Evolutionary conservation across 768 basidiomycete species (phyloP), one percentile per base, ranked within the genome.

Genomic region (Phlegmacium glaucopus): DNA sequence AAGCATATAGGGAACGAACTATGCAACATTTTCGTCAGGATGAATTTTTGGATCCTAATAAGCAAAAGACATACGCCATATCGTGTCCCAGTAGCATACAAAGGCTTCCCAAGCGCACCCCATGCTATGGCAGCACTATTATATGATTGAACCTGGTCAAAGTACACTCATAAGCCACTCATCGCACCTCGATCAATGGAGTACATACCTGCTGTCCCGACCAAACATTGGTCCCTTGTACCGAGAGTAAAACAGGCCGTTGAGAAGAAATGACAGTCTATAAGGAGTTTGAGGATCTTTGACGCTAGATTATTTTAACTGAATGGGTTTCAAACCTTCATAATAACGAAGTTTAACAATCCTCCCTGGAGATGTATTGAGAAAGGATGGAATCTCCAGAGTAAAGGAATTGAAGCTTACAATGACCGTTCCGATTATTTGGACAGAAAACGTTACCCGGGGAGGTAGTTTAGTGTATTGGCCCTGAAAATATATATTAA

Each of bases 391-490:
- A n/a, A 54, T 39, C 18, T 38, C 15, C 26, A 7, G 25, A 15
- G 17, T 17, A 9, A 10, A 25, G 15, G 15, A n/a, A 11, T 18
- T 11, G 2, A 9, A 22, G 45, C 62, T 25, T 53, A 76, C 76
- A 22, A 83, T 65, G 29, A 83, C 61, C 11, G 80, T 74, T 4
- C 83, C 82, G 37, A 75, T 54, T 15, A 65, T 61, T 56, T 84
- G 82, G 4, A 78, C 75, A 11, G 64, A 59, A 55, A 84, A 83
- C 4, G 81, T 76, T 36, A 71, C 70, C n/a, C 77, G 71, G 5
- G 82, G 82, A 10, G 82, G 78, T 15, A 83, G 69, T 63, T 83
- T 83, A 12, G 73, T 69, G 55, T 72, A 65, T 51, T 72, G 70
- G 35, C 63, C 66, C 61, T 68, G 39, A 1, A 17, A 6, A 3